Percentiles rank a stretch among this genome's conserved stretches.
These are phyloP conservation scores for Euphorbia corollata DNA, from an alignment of 441 rosid genomes.

Conservation along the genomic window DNA sequence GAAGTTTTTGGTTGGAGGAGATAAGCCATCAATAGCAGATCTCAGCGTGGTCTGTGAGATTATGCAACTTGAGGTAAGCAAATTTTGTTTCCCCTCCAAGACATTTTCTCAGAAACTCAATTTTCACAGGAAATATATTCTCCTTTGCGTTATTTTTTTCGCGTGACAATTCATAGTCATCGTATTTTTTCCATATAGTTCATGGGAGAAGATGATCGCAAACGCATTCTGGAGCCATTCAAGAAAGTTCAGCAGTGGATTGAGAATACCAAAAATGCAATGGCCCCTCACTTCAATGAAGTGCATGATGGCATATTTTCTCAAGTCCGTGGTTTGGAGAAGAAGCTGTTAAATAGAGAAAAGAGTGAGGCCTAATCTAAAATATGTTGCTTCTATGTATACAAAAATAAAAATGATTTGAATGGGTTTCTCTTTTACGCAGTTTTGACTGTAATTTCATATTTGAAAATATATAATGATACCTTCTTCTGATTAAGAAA, in stretches of 20 bases:
- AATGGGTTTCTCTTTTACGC: too few relatives aligned
- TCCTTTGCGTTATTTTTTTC: too few relatives aligned
- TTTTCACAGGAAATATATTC: too few relatives aligned
- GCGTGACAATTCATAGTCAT: not conserved
- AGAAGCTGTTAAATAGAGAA: slow-evolving; percentile 22
- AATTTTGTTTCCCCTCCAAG: not conserved
- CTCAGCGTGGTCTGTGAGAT: slow-evolving; percentile 78
- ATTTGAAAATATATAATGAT: too few relatives aligned
- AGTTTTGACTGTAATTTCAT: too few relatives aligned
- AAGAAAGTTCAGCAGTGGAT: slow-evolving; percentile 76
- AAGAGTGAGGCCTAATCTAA: too few relatives aligned
- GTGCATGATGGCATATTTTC: slow-evolving; percentile 50
- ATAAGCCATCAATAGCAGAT: slow-evolving; percentile 79
- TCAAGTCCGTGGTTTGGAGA: slow-evolving; percentile 29
- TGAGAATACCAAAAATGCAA: slow-evolving; percentile 50
- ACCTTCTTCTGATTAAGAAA: too few relatives aligned
- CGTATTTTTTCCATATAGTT: slow-evolving; percentile 29
- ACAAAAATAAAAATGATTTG: too few relatives aligned
- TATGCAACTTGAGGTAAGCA: slow-evolving; percentile 69
- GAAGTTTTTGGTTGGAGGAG: slow-evolving; percentile 53
- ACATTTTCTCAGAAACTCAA: not conserved
- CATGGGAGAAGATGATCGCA: slow-evolving; percentile 45
- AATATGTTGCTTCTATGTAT: too few relatives aligned
- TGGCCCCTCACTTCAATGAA: slow-evolving; percentile 63
- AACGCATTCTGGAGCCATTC: slow-evolving; percentile 45